Percentiles rank a stretch among this genome's conserved stretches.
Evolutionary conservation across 1,284 basidiomycete species (phyloP).

Genomic region (Melampsora americana): DNA sequence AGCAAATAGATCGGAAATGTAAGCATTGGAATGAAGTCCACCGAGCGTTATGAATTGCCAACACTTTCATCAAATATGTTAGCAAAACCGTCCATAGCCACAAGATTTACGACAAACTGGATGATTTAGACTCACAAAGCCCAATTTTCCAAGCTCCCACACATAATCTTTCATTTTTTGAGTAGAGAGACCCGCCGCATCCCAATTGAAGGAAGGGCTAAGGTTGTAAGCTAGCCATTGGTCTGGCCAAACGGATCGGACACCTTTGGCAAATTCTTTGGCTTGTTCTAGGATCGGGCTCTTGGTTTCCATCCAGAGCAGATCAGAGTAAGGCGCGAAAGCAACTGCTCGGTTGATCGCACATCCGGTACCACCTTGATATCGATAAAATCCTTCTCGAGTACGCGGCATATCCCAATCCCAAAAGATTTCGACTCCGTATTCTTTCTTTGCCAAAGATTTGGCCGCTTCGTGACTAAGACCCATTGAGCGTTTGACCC

Average conservation of each 20-base stretch:
- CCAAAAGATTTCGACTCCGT: conserved; percentile 72
- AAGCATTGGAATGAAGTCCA: conserved; percentile 79
- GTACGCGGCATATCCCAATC: conserved; percentile 83
- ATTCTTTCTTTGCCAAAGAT: conserved; percentile 67
- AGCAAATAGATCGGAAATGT: conserved; percentile 64
- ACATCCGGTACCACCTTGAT: conserved; percentile 74
- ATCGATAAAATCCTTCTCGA: conserved; percentile 87
- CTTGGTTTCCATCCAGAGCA: conserved; percentile 88
- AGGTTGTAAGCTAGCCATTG: conserved; percentile 85
- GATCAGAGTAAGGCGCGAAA: conserved; percentile 77
- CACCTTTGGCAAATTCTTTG: conserved; percentile 70
- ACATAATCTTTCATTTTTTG: conserved; percentile 76
- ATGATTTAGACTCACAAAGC: conserved; percentile 57
- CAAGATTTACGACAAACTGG: conserved; percentile 36
- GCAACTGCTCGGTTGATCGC: conserved; percentile 77
- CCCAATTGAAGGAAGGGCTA: conserved; percentile 92
- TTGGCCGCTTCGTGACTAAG: conserved; percentile 66
- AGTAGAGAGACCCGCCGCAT: conserved; percentile 69
- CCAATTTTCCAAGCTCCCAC: conserved; percentile 87
- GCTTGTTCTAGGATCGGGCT: conserved; percentile 77
- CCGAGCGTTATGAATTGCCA: conserved; percentile 80
- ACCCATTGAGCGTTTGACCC: conserved; percentile 58
- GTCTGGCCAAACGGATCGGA: conserved; percentile 67
- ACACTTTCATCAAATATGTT: conserved; percentile 61
- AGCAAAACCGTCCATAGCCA: background rate